phyloP scores from a whole-genome alignment of 495 filamentous ascomycete species.

The Xanthoparmelia taractica region DNA sequence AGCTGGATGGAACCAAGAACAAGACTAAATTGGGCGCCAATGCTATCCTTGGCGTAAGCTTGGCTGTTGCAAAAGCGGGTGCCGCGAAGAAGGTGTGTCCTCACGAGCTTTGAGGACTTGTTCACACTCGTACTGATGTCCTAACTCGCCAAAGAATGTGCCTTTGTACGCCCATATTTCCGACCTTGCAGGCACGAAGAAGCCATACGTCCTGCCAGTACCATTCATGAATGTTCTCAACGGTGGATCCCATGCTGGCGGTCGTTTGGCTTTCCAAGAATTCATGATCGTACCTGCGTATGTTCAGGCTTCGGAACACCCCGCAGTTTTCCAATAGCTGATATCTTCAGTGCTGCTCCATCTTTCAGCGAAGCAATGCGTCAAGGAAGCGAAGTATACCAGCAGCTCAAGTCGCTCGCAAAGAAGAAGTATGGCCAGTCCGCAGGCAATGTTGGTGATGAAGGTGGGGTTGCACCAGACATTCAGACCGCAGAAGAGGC shows the following conservation, averaged over 20 bases:
- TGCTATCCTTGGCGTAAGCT: conserved; percentile 91
- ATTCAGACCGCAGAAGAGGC: conserved; percentile 94
- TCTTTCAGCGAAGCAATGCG: conserved; percentile 93
- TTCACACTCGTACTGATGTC: neutral
- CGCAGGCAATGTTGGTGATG: conserved; percentile 92
- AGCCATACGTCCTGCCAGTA: conserved; percentile 98
- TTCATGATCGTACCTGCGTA: conserved; percentile 95
- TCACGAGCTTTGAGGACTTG: neutral
- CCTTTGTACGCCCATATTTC: conserved; percentile 98
- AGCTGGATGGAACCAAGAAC: conserved; percentile 92
- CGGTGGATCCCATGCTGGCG: conserved; percentile 98
- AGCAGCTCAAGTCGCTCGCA: conserved; percentile 90
- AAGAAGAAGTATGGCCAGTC: conserved; percentile 99
- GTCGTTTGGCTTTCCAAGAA: conserved; percentile 98
- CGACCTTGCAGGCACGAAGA: conserved; percentile 97
- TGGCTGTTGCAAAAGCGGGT: conserved; percentile 96
- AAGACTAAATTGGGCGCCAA: conserved; percentile 98
- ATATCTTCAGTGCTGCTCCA: conserved; percentile 49
- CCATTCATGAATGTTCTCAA: conserved; percentile 99
- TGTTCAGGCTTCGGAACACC: neutral
- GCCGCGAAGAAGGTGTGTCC: conserved; percentile 74
- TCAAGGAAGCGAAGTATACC: conserved; percentile 94
- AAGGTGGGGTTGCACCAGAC: conserved; percentile 99
- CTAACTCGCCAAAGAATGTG: conserved; percentile 47
- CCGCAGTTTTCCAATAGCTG: conserved; percentile 11